Evolutionary conservation across 208 protist genomes (phyloP), one percentile per base, ranked within the genome.

Genomic region (Trichomonas tenax): DNA sequence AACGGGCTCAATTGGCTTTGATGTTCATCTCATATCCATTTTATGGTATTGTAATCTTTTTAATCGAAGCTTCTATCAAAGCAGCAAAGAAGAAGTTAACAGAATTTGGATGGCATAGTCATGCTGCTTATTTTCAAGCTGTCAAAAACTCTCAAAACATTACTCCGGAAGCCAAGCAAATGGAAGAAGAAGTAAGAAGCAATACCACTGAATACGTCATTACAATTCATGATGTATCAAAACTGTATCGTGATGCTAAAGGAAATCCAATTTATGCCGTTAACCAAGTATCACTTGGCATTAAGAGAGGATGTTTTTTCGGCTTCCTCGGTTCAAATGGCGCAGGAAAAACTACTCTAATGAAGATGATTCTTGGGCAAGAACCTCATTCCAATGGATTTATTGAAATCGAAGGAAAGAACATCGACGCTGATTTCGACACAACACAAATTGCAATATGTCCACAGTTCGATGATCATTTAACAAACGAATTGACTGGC

Each of bases 271-370:
- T 81, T 36, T 31, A n/a, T 46, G 93, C 93, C 9, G 93, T 96
- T 9, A 63, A 96, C 41, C 14, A 96, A 44, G 46, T 96, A 36
- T 96, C 49, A 9, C 82, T 82, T 21, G 51, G 93, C 4, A 81
- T 96, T 6, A 44, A 96, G 36, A 21, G 26, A 96, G 46, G 46
- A 0, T 44, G 3, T 31, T 45, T 96, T 10, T 96, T 97, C 58
- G 96, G 95, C 14, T 96, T 97, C 96, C 51, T 96, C 14, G 96
- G 96, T 14, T 49, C 96, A n/a, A 97, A 97, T 93, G 96, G 96
- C 95, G 96, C 96, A 48, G 96, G 96, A 17, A 97, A 97, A 45
- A 96, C 96, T 41, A 97, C 96, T 23, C 44, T 97, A 46, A 58
- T 97, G 4, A 96, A 97, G 82, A 95, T 97, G 96, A 82, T 97